A percentile compares a stretch with the other conserved stretches of the same genome.
Evolutionary conservation across 2,329 filamentous ascomycete species (phyloP).

Genomic region (Neonectria neomacrospora): DNA sequence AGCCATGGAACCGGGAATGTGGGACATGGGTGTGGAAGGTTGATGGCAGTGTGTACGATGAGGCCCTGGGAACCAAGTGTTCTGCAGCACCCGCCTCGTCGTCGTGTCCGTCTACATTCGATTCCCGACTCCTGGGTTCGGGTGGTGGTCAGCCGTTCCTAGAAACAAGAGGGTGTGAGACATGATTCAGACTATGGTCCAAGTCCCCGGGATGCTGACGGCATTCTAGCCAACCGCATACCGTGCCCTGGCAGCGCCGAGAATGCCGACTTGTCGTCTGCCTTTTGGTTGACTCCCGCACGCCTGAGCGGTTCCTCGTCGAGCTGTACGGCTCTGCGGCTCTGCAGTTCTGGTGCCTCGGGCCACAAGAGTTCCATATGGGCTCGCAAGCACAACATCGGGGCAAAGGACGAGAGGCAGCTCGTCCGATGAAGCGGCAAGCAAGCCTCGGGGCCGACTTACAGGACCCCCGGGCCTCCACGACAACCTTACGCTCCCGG

Average conservation of each 20-base stretch:
- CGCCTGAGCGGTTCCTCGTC: not conserved
- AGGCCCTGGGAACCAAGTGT: not conserved
- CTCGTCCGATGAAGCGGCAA: constrained; percentile 25
- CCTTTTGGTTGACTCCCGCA: not conserved
- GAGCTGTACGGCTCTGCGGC: not conserved
- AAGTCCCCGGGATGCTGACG: constrained; percentile 25
- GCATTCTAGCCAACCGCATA: constrained; percentile 34
- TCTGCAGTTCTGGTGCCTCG: not conserved
- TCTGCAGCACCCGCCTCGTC: constrained; percentile 1
- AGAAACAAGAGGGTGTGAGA: constrained; percentile 38
- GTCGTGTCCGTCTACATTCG: constrained; percentile 2
- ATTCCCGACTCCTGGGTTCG: not conserved
- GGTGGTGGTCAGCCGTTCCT: constrained; percentile 8
- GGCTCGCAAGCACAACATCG: constrained; percentile 6
- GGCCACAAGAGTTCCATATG: not conserved
- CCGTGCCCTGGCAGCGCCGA: constrained; percentile 26
- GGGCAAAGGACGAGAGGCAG: not conserved
- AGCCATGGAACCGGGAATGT: not conserved
- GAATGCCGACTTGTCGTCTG: not conserved
- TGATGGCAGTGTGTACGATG: constrained; percentile 4
- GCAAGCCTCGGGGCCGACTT: not conserved
- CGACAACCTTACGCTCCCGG: not conserved
- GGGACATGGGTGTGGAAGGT: constrained; percentile 1
- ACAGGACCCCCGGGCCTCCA: constrained; percentile 1
- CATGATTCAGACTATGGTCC: constrained; percentile 30